phyloP scores from a whole-genome alignment of 164 flowering plant species.

The Echeveria elegans region DNA sequence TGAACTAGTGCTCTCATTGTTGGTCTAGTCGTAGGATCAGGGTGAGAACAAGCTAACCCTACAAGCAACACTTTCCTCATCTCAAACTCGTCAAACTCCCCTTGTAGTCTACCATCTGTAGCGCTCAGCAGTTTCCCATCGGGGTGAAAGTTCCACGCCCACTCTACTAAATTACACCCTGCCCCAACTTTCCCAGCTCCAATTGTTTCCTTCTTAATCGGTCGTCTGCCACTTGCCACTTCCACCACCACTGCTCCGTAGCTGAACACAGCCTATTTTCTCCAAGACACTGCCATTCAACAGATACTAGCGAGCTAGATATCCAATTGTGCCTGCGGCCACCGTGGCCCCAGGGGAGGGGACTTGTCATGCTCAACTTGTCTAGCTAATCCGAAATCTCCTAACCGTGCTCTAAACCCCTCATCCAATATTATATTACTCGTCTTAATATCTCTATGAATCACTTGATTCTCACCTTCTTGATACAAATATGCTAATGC shows the following conservation, averaged over 20 bases:
- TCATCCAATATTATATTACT: slow-evolving; percentile 89
- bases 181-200: slow-evolving; percentile 17
- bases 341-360: slow-evolving; percentile 76
- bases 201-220: slow-evolving; percentile 46
- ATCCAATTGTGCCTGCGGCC: slow-evolving; percentile 90
- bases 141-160: slow-evolving; percentile 75
- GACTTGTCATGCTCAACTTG: slow-evolving; percentile 66
- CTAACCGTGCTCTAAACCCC: slow-evolving; percentile 63
- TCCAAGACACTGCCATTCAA: slow-evolving; percentile 70
- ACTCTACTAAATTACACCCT: slow-evolving; percentile 61
- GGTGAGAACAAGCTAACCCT: slow-evolving; percentile 76
- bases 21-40: slow-evolving; percentile 26
- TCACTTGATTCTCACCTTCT: slow-evolving; percentile 86
- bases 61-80: slow-evolving; percentile 57
- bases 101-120: slow-evolving; percentile 46
- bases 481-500: slow-evolving; percentile 82
- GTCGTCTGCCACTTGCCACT: slow-evolving; percentile 71
- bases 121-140: slow-evolving; percentile 48
- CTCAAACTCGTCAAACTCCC: slow-evolving; percentile 53
- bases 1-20: slow-evolving; percentile 4
- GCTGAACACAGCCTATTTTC: slow-evolving; percentile 86
- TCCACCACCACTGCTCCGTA: slow-evolving; percentile 81
- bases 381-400: slow-evolving; percentile 80
- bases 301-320: slow-evolving; percentile 78
- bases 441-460: slow-evolving; percentile 80